Base-by-base conservation (phyloP, 768 basidiomycete genomes). In the Pulveroboletus sp. region DNA sequence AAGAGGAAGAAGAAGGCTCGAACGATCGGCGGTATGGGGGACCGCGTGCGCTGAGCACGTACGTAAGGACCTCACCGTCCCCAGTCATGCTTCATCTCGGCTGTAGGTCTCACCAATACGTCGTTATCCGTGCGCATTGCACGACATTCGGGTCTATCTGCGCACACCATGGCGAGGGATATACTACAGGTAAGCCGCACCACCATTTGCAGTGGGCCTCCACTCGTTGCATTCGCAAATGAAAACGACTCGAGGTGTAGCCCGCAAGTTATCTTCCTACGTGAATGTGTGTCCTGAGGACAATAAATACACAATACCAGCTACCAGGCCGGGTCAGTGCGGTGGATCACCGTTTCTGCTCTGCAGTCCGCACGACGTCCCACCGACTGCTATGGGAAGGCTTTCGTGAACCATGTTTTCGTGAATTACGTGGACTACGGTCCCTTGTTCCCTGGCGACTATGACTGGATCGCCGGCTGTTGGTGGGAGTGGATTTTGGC, bases 1-100 rank as follows among this genome's bases (percentile, higher is more conserved):
- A 81, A 76, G 59, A 81, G 76, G 59, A 80, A 75, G 58, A 82
- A 76, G 67, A 81, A 77, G 58, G 69, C 68, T 46, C 70, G 65
- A 47, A 57, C 45, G 55, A 59, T 58, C 26, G 28, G 57, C 45
- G 56, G 50, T 49, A 61, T 61, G 39, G 55, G 47, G 54, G 52
- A 56, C 48, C 52, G 44, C 21, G 45, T 36, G 41, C 51, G 30
- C 36, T 59, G 41, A 51, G n/a, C 32, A 36, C 14, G 47, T 57
- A 62, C 57, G 58, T 58, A 60, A 58, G 26, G 9, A 26, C 21
- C 14, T 30, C 7, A 17, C 14, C 12, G 26, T 33, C 35, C 33
- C 27, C 32, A 32, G 17, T 43, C 33, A 42, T 38, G 18, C 28
- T 3, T 43, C 38, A 12, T 28, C 40, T 56, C 33, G 37, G 36